These are phyloP conservation scores for Gaultheria prostrata DNA, from an alignment of 148 eudicot species.

Conservation along the genomic window DNA sequence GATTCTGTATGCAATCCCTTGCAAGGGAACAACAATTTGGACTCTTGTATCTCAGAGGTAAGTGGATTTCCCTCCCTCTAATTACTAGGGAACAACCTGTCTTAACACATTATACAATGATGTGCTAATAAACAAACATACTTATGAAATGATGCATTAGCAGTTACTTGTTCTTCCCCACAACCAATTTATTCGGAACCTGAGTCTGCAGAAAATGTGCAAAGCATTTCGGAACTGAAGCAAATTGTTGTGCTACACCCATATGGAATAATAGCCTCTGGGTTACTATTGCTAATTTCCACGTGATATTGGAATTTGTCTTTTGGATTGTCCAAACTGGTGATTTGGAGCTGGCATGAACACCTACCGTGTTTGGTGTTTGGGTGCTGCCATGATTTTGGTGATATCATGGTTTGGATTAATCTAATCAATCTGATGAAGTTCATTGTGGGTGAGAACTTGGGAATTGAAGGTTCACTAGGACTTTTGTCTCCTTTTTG, in stretches of 20 bases:
- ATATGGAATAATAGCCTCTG: neutral
- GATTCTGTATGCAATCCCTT: constrained; percentile 11
- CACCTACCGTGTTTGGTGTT: neutral
- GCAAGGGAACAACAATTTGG: constrained; percentile 12
- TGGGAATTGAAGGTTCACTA: neutral
- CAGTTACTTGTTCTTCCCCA: constrained; percentile 37
- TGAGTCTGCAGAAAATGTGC: constrained; percentile 29
- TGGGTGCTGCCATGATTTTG: neutral
- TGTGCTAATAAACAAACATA: neutral
- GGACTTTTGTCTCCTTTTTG: neutral
- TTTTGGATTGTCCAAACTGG: neutral
- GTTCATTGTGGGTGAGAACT: neutral
- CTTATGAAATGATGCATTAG: neutral
- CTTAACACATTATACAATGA: neutral
- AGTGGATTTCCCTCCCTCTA: constrained; percentile 20
- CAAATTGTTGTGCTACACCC: neutral
- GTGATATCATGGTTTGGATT: neutral
- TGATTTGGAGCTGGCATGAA: neutral
- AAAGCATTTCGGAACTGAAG: neutral
- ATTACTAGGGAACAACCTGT: neutral
- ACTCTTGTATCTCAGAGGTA: constrained; percentile 29
- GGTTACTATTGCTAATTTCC: neutral
- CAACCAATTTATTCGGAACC: constrained; percentile 27
- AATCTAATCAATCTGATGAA: neutral
- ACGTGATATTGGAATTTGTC: neutral